Evolutionary conservation across 2,329 filamentous ascomycete genomes (phyloP), one percentile per base, ranked within the genome.

Genomic region (Ophiostoma angusticollis): DNA sequence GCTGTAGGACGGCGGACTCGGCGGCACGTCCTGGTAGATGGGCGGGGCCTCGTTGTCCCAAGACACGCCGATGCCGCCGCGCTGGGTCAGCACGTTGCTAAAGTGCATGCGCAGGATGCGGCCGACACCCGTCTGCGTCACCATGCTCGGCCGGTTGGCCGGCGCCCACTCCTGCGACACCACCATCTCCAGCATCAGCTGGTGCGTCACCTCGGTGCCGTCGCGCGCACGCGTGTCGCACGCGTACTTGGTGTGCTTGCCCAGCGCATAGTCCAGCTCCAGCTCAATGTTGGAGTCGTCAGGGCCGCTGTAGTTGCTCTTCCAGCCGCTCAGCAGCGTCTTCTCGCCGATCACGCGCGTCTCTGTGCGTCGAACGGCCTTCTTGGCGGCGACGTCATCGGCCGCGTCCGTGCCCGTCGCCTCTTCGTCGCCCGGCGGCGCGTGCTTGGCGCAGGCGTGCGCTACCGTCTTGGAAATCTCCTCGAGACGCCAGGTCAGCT

Each of bases 1-100:
- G 6, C 49, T 63, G 59, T 87, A 87, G 6, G 67, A 70, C 0
- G 89, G 89, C 35, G 89, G 89, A 51, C 80, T 85, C 2, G 77
- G 79, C 1, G 89, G 87, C 30, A 96, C 86, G 54, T 96, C 85
- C 59, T 91, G 81, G 61, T 98, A 98, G 49, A 93, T 74, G 1
- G 89, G 89, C 11, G 89, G 89, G 53, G 84, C 78, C 64, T 98
- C 89, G 60, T 95, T 89, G 50, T 96, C 89, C 89, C 91, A 98
- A 50, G 82, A 84, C 51, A 98, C 87, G 36, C 89, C 87, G 55
- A 94, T 72, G 14, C 89, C 89, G 16, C 74, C 74, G 43, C 84
- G 74, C 61, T 93, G 82, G 4, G 87, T 95, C 40, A 96, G 70
- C 41, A 77, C 67, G 38, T 91, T 69, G 51, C 74, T 76, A 64